Evolutionary conservation across 202 grass and related monocot species (phyloP).

Genomic region (Hordeum pubiflorum): DNA sequence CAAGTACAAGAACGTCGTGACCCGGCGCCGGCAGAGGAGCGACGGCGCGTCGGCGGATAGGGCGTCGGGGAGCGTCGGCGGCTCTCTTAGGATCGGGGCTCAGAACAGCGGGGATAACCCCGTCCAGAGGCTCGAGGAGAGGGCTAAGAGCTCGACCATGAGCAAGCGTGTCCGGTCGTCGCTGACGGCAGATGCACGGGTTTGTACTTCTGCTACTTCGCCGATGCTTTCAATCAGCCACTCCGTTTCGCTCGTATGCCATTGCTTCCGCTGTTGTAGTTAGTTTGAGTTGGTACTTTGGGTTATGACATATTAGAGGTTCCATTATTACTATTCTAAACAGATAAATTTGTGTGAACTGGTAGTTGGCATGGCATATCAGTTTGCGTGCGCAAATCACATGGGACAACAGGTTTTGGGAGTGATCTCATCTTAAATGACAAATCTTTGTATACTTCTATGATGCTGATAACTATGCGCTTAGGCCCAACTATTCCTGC

Average conservation of each 20-base stretch:
- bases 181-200: constrained; percentile 54
- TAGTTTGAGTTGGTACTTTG: neutral
- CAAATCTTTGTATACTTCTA: neutral
- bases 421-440: neutral
- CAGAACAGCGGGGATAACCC: constrained; percentile 36
- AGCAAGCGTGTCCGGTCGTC: constrained; percentile 74
- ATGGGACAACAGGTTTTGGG: neutral
- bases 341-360: neutral
- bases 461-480: neutral
- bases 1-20: constrained; percentile 44
- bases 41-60: constrained; percentile 31
- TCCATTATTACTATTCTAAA: neutral
- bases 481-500: neutral
- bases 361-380: neutral
- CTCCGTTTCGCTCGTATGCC: neutral
- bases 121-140: constrained; percentile 48
- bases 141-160: constrained; percentile 48
- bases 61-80: constrained; percentile 23
- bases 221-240: neutral
- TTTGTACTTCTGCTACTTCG: constrained; percentile 33
- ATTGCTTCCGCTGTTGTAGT: neutral
- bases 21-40: constrained; percentile 50
- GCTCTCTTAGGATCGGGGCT: constrained; percentile 40
- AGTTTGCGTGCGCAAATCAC: neutral
- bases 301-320: neutral